Evolutionary conservation across 306 rosid genomes (phyloP), one percentile per base, ranked within the genome.

Genomic region (Hippophae tibetana): DNA sequence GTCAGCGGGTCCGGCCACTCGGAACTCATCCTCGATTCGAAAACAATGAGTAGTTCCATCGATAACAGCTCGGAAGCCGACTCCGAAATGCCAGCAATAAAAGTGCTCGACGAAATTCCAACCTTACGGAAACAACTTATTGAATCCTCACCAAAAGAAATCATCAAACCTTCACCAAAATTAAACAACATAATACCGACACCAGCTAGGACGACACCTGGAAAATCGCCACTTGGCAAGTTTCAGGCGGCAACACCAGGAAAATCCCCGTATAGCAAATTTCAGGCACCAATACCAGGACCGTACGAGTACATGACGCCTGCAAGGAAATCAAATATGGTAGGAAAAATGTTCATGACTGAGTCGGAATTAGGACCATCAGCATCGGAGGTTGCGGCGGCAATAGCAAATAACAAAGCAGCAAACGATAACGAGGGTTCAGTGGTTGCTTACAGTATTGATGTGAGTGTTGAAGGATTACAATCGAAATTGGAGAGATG

Each of bases 341-440:
- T 63, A 67, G 63, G 73, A 64, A 10, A 12, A 11, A 66, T 66
- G 45, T 61, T 76, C 1, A 9, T 93, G 43, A 88, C 99, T 0
- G 81, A 88, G 63, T 93, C 99, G 0, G 95, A 88, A 49, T 68
- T 93, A 0, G 99, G 99, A 2, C 99, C 99, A 0, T 93, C 97
- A 1, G 86, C 99, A 0, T 93, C 99, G 2, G 99, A 88, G 80
- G 95, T 93, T 5, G 99, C 99, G 0, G 95, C 79, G 0, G 77
- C 68, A 0, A 58, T 93, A 55, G 95, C 95, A 0, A 76, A 56
- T 8, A 65, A 38, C 7, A 82, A 56, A 43, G 6, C 13, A 31
- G 90, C 81, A 13, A 85, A 68, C 10, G 59, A 62, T 7, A 8
- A 41, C 0, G 90, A 81, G 42, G 75, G 71, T 66, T 93, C 97